These are phyloP conservation scores for Ganoderma lucidum DNA, from an alignment of 1,284 basidiomycete genomes.

Conservation along the genomic window DNA sequence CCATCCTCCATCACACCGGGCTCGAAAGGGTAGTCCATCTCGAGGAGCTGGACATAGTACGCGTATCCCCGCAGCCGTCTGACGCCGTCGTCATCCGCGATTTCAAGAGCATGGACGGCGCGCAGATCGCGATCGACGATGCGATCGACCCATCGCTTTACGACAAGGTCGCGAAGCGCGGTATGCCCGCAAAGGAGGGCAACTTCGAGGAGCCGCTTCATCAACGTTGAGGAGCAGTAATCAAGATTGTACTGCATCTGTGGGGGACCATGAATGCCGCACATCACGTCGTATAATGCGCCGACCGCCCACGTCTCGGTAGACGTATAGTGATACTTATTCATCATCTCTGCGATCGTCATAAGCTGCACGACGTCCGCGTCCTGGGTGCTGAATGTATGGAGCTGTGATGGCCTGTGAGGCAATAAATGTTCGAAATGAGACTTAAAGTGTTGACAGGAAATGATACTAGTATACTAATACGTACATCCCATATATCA, in stretches of 20 bases:
- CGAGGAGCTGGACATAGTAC: constrained; percentile 43
- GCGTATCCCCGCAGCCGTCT: constrained; percentile 36
- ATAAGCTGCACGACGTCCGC: constrained; percentile 36
- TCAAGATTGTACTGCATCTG: constrained; percentile 21
- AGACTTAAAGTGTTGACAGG: no score
- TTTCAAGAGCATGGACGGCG: constrained; percentile 37
- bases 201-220: constrained; percentile 42
- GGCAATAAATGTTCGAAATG: no score
- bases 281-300: constrained; percentile 35
- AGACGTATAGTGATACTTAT: constrained; percentile 44
- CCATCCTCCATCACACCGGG: constrained; percentile 29
- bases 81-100: constrained; percentile 38
- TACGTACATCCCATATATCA: constrained; percentile 59
- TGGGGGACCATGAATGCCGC: constrained; percentile 31
- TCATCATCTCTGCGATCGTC: constrained; percentile 40
- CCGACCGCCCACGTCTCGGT: constrained; percentile 42
- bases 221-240: constrained; percentile 30
- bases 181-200: constrained; percentile 41
- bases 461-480: background rate
- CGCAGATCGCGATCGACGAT: constrained; percentile 34
- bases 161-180: constrained; percentile 34
- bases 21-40: constrained; percentile 34
- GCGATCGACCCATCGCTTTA: constrained; percentile 38
- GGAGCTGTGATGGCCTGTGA: constrained; percentile 42
- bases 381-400: constrained; percentile 30